A percentile compares a stretch with the other conserved stretches of the same genome.
Evolutionary conservation across 1,139 yeast species (phyloP).

Genomic region (Sugiyamaella novakii): DNA sequence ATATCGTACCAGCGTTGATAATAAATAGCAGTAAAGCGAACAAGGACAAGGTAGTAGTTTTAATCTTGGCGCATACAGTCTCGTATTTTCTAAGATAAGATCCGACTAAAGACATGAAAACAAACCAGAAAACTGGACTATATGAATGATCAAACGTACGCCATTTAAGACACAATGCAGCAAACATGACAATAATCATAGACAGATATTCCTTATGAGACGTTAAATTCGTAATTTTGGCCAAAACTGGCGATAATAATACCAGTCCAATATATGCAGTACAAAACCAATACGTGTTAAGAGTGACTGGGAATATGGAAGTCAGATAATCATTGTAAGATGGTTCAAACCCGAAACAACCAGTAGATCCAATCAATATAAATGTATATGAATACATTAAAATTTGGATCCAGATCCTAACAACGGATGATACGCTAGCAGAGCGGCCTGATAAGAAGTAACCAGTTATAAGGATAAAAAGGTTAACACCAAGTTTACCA

Average conservation of each 20-base stretch:
- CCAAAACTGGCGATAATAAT: slow-evolving; percentile 5
- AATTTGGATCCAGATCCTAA: slow-evolving; percentile 16
- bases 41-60: not conserved
- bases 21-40: not conserved
- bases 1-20: not conserved
- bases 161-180: not conserved
- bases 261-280: slow-evolving; percentile 3
- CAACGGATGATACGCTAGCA: slow-evolving; percentile 9
- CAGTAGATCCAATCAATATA: not conserved
- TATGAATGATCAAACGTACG: slow-evolving; percentile 1
- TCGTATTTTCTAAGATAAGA: slow-evolving; percentile 5
- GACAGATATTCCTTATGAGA: slow-evolving; percentile 3
- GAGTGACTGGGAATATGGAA: slow-evolving; percentile 4
- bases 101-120: slow-evolving; percentile 9
- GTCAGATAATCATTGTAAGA: slow-evolving; percentile 6
- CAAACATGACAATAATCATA: slow-evolving; percentile 1
- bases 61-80: not conserved
- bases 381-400: slow-evolving; percentile 9
- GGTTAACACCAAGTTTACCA: slow-evolving; percentile 17
- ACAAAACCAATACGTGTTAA: slow-evolving; percentile 12
- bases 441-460: slow-evolving; percentile 14
- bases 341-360: not conserved
- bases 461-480: slow-evolving; percentile 15
- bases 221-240: not conserved
- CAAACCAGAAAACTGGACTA: slow-evolving; percentile 8